phyloP scores from a whole-genome alignment of 768 basidiomycete species.

The Suillus tomentosus region DNA sequence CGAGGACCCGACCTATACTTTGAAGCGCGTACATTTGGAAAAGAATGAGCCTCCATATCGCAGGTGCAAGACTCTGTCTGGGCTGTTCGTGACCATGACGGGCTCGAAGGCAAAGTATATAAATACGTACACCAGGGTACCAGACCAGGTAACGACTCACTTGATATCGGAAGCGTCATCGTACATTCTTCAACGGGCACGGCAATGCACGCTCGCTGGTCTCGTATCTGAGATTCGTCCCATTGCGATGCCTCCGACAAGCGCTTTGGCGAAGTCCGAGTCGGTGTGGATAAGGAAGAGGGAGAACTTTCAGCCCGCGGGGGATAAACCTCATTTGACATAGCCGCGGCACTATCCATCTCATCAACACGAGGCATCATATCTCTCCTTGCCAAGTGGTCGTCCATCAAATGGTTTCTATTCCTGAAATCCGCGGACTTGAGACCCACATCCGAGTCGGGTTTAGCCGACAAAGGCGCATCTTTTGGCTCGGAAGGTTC shows the following conservation, averaged over 20 bases:
- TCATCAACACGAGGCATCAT: neutral
- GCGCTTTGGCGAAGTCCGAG: neutral
- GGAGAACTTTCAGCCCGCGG: neutral
- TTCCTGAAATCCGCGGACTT: neutral
- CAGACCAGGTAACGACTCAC: neutral
- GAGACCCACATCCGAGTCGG: slow-evolving; percentile 17
- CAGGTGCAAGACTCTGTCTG: slow-evolving; percentile 35
- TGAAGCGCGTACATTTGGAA: slow-evolving; percentile 50
- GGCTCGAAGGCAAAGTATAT: neutral
- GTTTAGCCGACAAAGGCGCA: slow-evolving; percentile 22
- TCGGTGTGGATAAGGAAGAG: neutral
- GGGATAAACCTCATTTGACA: neutral
- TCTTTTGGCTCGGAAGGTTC: slow-evolving; percentile 18
- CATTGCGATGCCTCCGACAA: neutral
- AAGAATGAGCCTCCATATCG: slow-evolving; percentile 53
- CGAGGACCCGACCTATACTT: slow-evolving; percentile 17
- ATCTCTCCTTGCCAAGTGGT: neutral
- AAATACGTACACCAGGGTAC: neutral
- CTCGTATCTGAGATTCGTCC: neutral
- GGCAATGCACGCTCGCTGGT: neutral
- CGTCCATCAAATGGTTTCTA: neutral
- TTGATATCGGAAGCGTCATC: slow-evolving; percentile 8
- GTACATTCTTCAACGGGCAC: slow-evolving; percentile 1
- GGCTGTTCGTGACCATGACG: neutral
- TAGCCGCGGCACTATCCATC: neutral